phyloP scores from a whole-genome alignment of 2,329 filamentous ascomycete genomes.

The Trichoderma afroharzianum region DNA sequence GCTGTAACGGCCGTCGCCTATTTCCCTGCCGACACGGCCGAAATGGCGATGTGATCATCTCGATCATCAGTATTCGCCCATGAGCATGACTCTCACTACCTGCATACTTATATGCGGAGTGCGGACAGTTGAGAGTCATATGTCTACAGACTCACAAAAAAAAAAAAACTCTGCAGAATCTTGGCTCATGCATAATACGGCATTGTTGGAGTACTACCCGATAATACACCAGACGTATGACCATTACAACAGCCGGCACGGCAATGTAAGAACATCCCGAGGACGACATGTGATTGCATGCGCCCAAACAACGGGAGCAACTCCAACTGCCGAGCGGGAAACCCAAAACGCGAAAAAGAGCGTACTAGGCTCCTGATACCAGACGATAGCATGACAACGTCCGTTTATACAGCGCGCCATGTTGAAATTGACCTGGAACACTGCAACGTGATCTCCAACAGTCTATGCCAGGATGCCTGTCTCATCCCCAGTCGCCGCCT shows the following conservation, averaged over 20 bases:
- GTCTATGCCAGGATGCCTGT: background rate
- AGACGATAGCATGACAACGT: background rate
- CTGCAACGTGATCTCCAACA: background rate
- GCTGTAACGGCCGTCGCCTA: background rate
- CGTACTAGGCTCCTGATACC: background rate
- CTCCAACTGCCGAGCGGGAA: background rate
- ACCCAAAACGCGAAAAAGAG: background rate
- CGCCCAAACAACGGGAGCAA: background rate
- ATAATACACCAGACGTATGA: background rate
- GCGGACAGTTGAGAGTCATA: background rate
- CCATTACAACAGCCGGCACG: background rate
- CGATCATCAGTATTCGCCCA: background rate
- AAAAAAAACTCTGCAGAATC: background rate
- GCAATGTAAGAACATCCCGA: background rate
- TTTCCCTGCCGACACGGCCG: background rate
- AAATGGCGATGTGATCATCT: background rate
- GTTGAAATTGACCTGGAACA: constrained; percentile 6
- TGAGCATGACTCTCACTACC: background rate
- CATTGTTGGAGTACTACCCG: background rate
- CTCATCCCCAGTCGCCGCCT: background rate
- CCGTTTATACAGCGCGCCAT: background rate
- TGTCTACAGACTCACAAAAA: background rate
- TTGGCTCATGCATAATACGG: background rate
- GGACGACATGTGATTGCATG: background rate
- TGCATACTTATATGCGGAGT: background rate